Base-by-base conservation (phyloP, 2,329 filamentous ascomycete genomes). In the Anthostomella pinea region DNA sequence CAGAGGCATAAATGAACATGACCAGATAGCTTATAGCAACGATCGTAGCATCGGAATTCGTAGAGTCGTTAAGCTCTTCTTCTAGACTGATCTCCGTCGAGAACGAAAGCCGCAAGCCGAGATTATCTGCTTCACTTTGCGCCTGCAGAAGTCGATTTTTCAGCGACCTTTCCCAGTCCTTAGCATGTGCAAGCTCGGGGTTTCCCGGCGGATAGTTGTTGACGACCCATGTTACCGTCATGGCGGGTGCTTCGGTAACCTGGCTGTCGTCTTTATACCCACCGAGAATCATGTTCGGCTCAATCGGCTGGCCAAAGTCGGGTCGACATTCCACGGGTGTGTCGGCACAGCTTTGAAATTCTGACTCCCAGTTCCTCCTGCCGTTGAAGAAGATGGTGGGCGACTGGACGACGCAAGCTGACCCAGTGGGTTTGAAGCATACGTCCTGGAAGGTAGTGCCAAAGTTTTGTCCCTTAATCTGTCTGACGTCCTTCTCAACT, bases 11-110 rank as follows among this genome's bases (percentile, higher is more conserved):
- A 45, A 98, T 67, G 64, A 98, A 98, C 93, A 98, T 98, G 68
- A 96, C 87, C 46, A 97, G 75, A 66, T 98, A 98, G 72, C 91
- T 97, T 64, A 98, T 84, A 35, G 91, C 80, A 16, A 98, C 81
- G 54, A 98, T 98, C 62, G 91, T 96, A 28, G 91, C 94, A 62
- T 98, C 93, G 0, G 93, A 97, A 63, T 98, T 98, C 32, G 89
- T 96, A 23, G 89, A 95, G 66, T 97, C 95, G 70, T 96, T 98
- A 39, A 98, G 73, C 58, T 98, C 93, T 59, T 96, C 78, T 60
- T 97, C 91, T 43, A 98, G 69, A 62, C 90, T 96, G 63, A 91
- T 87, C 65, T 98, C 93, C 0, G 93, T 95, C 32, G 82, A 95
- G 72, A 97, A 98, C 6, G 90, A 97, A 22, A 98, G 68, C 14